Evolutionary conservation across 2,329 filamentous ascomycete genomes (phyloP), one percentile per base, ranked within the genome.

Genomic region (Claviceps pazoutovae): DNA sequence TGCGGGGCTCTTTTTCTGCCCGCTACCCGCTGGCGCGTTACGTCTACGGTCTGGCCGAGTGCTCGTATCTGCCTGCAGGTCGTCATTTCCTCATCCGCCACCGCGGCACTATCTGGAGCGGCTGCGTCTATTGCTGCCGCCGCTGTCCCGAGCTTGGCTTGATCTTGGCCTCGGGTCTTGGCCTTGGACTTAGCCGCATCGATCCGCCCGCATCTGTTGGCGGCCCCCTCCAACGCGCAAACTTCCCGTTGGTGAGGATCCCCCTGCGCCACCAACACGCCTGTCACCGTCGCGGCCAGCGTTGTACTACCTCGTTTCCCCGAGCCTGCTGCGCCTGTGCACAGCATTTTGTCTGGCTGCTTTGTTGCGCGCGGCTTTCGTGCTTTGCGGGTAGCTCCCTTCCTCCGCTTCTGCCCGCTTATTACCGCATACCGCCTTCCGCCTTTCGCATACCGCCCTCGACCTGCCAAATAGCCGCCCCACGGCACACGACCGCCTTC

Each of bases 1-100:
- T 48, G 56, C 53, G 46, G 49, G 49, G 53, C 46, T 45, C 34
- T 51, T 45, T 55, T 8, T 9, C 16, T 44, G 23, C n/a, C 50
- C 17, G 46, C 41, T 42, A 36, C 26, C 42, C 5, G 21, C 7
- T 44, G 42, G 42, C 42, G 21, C 42, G 1, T 34, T 11, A 11
- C 30, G 30, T 11, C 21, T 21, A 21, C 21, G 21, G 21, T 21
- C 30, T 44, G 42, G 19, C 21, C 42, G 42, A 26, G 21, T 44
- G 42, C 21, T 16, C 16, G 21, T 26, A 14, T 44, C 26, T 49
- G 48, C 36, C 43, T 53, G 47, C 23, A 43, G n/a, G 44, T 14
- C 19, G 17, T 39, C 30, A 16, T 36, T 19, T 7, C 39, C n/a
- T 39, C 17, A 39, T 39, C 23, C 26, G 17, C 38, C 23, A 23